Conservation (phyloP, 352 stramenopile species). For the Globisporangium camurandrum region DNA sequence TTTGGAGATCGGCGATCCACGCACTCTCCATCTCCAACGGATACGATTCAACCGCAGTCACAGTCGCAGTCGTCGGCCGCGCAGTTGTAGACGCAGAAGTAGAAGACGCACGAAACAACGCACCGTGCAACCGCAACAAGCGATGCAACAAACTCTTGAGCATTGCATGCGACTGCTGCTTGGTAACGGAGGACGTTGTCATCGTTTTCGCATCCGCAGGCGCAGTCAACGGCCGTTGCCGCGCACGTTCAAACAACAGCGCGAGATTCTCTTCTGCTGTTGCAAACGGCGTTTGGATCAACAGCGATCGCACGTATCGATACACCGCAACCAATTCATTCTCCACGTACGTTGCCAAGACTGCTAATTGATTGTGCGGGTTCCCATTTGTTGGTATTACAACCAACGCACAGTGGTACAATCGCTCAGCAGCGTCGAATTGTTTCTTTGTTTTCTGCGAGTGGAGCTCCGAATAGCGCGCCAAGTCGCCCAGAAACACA, state of each 20-base stretch:
- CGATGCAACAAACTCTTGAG: slow-evolving; percentile 86
- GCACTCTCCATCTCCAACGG: slow-evolving; percentile 62
- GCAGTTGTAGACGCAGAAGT: neutral
- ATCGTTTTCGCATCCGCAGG: too few relatives aligned
- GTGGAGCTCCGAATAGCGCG: slow-evolving; percentile 76
- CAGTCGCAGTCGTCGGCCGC: slow-evolving; percentile 4
- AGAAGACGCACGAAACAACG: slow-evolving; percentile 40
- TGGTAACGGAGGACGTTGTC: too few relatives aligned
- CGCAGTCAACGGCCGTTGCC: slow-evolving; percentile 68
- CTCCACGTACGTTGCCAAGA: slow-evolving; percentile 82
- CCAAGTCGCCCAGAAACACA: slow-evolving; percentile 75
- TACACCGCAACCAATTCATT: slow-evolving; percentile 88
- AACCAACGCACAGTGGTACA: slow-evolving; percentile 63
- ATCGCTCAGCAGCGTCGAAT: slow-evolving; percentile 54
- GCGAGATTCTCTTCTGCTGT: slow-evolving; percentile 86
- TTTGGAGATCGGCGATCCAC: slow-evolving; percentile 49
- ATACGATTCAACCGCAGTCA: slow-evolving; percentile 20
- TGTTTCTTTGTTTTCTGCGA: slow-evolving; percentile 84
- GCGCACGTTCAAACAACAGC: slow-evolving; percentile 83
- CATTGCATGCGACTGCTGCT: too few relatives aligned
- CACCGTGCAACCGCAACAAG: slow-evolving; percentile 80
- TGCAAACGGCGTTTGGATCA: slow-evolving; percentile 79
- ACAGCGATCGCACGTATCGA: slow-evolving; percentile 82
- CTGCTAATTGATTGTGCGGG: slow-evolving; percentile 79
- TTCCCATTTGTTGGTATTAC: slow-evolving; percentile 78